Percentiles rank a stretch among this genome's conserved stretches.
These are phyloP conservation scores for Trichoderma reesei DNA, from an alignment of 495 filamentous ascomycete genomes.

Conservation along the genomic window DNA sequence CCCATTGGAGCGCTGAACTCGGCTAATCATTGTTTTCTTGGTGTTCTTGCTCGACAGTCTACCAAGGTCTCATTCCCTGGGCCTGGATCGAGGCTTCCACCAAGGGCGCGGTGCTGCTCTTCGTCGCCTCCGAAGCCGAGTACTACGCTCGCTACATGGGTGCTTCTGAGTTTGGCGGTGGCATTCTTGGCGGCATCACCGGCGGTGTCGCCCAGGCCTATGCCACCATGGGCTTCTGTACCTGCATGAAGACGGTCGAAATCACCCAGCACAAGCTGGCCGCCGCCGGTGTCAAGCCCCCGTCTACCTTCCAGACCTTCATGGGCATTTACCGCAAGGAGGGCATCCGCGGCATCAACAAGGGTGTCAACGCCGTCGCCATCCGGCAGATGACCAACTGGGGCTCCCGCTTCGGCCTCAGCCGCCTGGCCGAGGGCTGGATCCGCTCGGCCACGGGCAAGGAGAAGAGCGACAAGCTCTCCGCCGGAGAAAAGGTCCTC, in stretches of 20 bases:
- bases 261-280: slow-evolving; percentile 97
- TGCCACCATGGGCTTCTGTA: slow-evolving; percentile 99
- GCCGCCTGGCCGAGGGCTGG: slow-evolving; percentile 76
- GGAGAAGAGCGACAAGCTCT: slow-evolving; percentile 65
- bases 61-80: slow-evolving; percentile 99
- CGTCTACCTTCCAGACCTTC: slow-evolving; percentile 84
- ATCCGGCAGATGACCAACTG: slow-evolving; percentile 99
- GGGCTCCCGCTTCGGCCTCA: slow-evolving; percentile 92
- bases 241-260: slow-evolving; percentile 99
- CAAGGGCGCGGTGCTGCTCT: slow-evolving; percentile 97
- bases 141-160: slow-evolving; percentile 76
- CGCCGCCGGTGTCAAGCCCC: slow-evolving; percentile 68
- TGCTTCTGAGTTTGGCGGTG: slow-evolving; percentile 73
- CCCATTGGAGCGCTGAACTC: no score
- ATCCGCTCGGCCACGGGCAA: slow-evolving; percentile 78
- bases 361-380: slow-evolving; percentile 94
- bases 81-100: slow-evolving; percentile 99
- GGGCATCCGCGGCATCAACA: slow-evolving; percentile 94
- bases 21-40: slow-evolving; percentile 9
- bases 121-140: slow-evolving; percentile 97
- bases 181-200: slow-evolving; percentile 84
- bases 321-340: slow-evolving; percentile 94
- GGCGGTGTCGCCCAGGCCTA: slow-evolving; percentile 97
- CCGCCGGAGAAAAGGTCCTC: slow-evolving; percentile 76
- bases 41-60: slow-evolving; percentile 60